phyloP scores from a whole-genome alignment of 192 early-diverging fungal genomes.

The Coemansia brasiliensis region DNA sequence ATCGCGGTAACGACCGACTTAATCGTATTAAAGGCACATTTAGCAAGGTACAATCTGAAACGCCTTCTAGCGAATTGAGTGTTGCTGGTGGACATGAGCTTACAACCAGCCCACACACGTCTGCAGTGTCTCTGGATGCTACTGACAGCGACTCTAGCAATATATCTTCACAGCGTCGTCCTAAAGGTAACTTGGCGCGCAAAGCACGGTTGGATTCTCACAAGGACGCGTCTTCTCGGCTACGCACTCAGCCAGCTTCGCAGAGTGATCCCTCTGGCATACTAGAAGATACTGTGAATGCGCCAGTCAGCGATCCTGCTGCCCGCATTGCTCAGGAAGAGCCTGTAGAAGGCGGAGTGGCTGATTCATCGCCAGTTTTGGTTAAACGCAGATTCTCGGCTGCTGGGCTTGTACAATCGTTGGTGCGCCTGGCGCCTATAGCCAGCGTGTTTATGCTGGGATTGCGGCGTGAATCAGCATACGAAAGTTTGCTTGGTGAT shows the following conservation, averaged over 20 bases:
- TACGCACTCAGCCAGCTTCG: not conserved
- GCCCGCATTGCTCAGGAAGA: not conserved
- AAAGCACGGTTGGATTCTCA: conserved; percentile 29
- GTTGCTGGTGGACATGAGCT: conserved; percentile 47
- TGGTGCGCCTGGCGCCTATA: conserved; percentile 27
- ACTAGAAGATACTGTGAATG: conserved; percentile 23
- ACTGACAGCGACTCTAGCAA: not conserved
- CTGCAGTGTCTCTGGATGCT: conserved; percentile 22
- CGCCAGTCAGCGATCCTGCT: conserved; percentile 32
- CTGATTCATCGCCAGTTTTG: not conserved
- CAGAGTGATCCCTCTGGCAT: conserved; percentile 13
- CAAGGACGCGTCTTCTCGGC: not conserved
- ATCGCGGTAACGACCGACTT: conserved; percentile 45
- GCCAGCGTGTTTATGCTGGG: conserved; percentile 40
- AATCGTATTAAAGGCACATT: conserved; percentile 43
- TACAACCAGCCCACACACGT: conserved; percentile 10
- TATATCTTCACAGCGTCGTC: conserved; percentile 22
- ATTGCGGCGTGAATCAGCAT: conserved; percentile 27
- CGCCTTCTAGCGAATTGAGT: conserved; percentile 16
- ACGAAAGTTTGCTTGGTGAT: conserved; percentile 40
- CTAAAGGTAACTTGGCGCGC: conserved; percentile 47
- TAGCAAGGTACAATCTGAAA: conserved; percentile 35
- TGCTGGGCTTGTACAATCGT: conserved; percentile 25
- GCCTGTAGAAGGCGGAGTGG: not conserved
- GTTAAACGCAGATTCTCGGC: conserved; percentile 32